These are phyloP conservation scores for Diplodia corticola DNA, from an alignment of 2,329 filamentous ascomycete species.

Conservation along the genomic window DNA sequence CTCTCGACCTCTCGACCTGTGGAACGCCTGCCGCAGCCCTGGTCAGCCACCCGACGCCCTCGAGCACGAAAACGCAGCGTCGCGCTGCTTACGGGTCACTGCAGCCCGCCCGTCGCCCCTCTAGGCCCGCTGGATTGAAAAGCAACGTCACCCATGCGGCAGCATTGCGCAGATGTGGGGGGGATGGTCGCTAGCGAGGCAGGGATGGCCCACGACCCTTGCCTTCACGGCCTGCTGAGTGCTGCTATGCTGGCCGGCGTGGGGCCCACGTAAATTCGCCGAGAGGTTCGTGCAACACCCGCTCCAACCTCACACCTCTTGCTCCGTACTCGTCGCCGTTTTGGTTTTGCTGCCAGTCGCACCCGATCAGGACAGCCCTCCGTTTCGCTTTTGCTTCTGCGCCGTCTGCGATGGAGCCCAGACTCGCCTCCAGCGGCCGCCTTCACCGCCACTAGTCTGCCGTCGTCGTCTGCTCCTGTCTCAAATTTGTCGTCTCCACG, in stretches of 20 bases:
- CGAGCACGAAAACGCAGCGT: background rate
- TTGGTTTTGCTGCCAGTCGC: background rate
- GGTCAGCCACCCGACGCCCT: background rate
- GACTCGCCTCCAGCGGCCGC: background rate
- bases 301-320: constrained; percentile 6
- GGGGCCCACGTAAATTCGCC: constrained; percentile 7
- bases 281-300: constrained; percentile 9
- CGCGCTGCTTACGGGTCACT: background rate
- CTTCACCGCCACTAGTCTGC: constrained; percentile 2
- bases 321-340: background rate
- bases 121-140: constrained; percentile 12
- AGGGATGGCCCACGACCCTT: constrained; percentile 6
- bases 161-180: constrained; percentile 6
- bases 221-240: constrained; percentile 1
- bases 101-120: background rate
- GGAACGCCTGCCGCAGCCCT: background rate
- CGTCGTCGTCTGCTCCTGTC: constrained; percentile 8
- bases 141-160: constrained; percentile 7
- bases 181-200: constrained; percentile 11
- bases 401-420: background rate
- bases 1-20: background rate
- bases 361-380: background rate
- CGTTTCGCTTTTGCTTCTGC: constrained; percentile 9
- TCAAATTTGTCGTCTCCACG: constrained; percentile 6
- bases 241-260: constrained; percentile 1